Evolutionary conservation across 495 filamentous ascomycete species (phyloP), one percentile per base, ranked within the genome.

Genomic region (Viridothelium virens): DNA sequence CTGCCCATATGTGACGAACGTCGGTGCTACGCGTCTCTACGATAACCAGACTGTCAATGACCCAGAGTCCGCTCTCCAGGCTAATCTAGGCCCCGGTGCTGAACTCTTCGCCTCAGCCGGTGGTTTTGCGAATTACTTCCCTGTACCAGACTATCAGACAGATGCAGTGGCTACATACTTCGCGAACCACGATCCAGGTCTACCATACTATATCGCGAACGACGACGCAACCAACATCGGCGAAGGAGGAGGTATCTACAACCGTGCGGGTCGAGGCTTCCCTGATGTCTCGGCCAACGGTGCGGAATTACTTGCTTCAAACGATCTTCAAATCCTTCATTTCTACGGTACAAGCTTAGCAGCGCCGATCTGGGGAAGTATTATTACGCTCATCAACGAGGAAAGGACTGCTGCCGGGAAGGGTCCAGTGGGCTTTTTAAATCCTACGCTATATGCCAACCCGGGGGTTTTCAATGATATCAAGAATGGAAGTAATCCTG

Each of bases 161-260:
- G 85, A 85, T 31, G 85, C 86, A 37, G 86, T 85, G 7, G 89
- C 89, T 74, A 85, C 81, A 66, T 88, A 89, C 69, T 78, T 88
- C 71, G 89, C 36, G 9, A 65, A 65, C 85, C 74, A 69, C 75
- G 36, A 74, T 79, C 12, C 85, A 86, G 0, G 64, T 66, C 9
- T 89, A 84, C 70, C 87, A 90, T 71, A 48, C 78, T 11, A 38
- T 70, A n/a, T 50, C 18, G 63, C 46, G 36, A 65, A 65, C 36
- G 63, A 38, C 1, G 80, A 79, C 1, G 82, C 89, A 3, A 71
- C 72, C 0, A 68, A 72, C 63, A 50, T 72, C 39, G 72, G 72
- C 33, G 67, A 62, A 14, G 66, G 70, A 69, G 66, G 65, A 65
- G 86, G 80, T 73, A 77, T 87, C 62, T 65, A 66, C 11, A 76